A percentile compares a stretch with the other conserved stretches of the same genome.
Conservation (phyloP, 441 rosid genomes). For the Adansonia rubrostipa region DNA sequence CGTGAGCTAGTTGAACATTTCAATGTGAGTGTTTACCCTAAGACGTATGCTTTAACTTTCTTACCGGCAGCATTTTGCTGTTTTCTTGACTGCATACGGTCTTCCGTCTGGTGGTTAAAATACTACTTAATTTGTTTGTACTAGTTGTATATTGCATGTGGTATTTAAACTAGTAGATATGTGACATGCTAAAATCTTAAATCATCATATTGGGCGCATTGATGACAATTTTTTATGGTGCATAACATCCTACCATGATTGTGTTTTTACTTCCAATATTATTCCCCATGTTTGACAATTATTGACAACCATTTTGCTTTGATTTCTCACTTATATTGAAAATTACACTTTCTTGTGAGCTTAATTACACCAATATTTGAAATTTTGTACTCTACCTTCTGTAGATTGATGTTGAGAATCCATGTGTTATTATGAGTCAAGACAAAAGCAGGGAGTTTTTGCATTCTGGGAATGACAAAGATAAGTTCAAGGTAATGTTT, state of each 20-base stretch:
- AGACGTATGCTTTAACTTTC: conserved; percentile 5
- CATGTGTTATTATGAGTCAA: conserved; percentile 97
- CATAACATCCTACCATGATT: neutral
- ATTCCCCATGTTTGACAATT: neutral
- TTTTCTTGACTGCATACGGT: neutral
- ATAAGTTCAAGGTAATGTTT: conserved; percentile 80
- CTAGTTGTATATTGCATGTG: neutral
- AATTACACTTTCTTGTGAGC: neutral
- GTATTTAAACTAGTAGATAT: neutral
- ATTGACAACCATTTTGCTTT: neutral
- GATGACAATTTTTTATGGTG: conserved; percentile 8
- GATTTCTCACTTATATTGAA: neutral
- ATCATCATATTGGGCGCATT: neutral
- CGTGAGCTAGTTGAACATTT: conserved; percentile 83
- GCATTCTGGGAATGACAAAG: conserved; percentile 95
- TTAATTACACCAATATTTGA: conserved; percentile 8
- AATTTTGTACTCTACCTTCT: conserved; percentile 22
- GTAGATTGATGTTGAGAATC: conserved; percentile 98
- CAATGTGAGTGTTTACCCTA: conserved; percentile 61
- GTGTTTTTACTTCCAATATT: neutral
- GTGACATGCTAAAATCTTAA: neutral
- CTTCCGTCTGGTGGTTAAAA: neutral
- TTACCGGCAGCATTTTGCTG: conserved; percentile 12
- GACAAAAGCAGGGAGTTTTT: conserved; percentile 98
- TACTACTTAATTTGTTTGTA: neutral